Conservation (phyloP, 495 filamentous ascomycete genomes). For the Talaromyces stipitatus region DNA sequence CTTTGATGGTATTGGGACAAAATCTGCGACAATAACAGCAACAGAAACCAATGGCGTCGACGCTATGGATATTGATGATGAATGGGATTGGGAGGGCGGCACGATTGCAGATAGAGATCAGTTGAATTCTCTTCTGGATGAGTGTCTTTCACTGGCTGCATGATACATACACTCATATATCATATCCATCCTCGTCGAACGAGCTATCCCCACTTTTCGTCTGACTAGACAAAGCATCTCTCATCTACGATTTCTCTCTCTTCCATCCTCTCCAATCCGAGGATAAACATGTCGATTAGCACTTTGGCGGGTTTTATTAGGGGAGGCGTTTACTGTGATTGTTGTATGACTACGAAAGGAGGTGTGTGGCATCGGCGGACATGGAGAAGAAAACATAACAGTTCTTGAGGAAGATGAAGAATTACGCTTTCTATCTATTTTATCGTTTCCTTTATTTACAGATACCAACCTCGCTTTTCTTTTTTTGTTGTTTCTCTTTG, state of each 20-base stretch:
- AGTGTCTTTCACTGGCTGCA: constrained; percentile 43
- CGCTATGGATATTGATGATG: constrained; percentile 58
- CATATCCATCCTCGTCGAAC: constrained; percentile 10
- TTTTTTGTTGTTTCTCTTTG: constrained; percentile 6
- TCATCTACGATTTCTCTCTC: neutral
- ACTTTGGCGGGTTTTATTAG: neutral
- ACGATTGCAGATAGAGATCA: constrained; percentile 50
- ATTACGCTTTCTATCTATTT: constrained; percentile 9
- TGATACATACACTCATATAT: constrained; percentile 14
- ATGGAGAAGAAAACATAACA: neutral
- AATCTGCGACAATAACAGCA: constrained; percentile 6
- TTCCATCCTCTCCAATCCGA: neutral
- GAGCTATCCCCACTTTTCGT: constrained; percentile 5
- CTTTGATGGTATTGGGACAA: neutral
- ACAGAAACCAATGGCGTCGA: constrained; percentile 34
- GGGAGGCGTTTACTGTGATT: neutral
- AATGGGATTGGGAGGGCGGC: constrained; percentile 68
- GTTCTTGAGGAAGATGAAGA: neutral
- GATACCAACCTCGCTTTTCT: constrained; percentile 10
- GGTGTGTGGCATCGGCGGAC: neutral
- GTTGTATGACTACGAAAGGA: neutral
- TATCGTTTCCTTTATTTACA: constrained; percentile 16
- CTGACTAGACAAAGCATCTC: neutral
- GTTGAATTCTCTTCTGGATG: constrained; percentile 64
- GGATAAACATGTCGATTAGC: neutral